A percentile compares a stretch with the other conserved stretches of the same genome.
Conservation (phyloP, 2,329 filamentous ascomycete genomes). For the Colletotrichum graminicola region DNA sequence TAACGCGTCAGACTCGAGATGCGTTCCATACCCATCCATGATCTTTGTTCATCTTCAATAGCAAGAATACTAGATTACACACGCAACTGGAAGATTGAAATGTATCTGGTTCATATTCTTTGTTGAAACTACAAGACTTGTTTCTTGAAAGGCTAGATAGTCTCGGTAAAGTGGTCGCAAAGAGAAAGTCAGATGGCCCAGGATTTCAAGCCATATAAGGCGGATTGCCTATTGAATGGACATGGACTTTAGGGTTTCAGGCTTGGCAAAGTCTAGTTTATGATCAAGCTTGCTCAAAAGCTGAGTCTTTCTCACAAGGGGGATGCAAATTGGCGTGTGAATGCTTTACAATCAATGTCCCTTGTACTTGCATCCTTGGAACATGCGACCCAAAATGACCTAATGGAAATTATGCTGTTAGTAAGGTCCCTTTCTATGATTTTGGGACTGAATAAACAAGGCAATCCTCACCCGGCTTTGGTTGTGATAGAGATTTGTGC, state of each 20-base stretch:
- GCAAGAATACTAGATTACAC: too few species aligned
- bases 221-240: background rate
- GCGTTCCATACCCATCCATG: background rate
- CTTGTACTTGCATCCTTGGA: too few species aligned
- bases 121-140: background rate
- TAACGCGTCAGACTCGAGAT: background rate
- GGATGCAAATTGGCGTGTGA: background rate
- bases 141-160: background rate
- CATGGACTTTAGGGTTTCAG: too few species aligned
- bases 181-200: background rate
- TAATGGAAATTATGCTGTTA: background rate
- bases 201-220: background rate
- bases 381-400: background rate
- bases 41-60: background rate
- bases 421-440: background rate
- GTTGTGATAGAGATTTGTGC: too few species aligned
- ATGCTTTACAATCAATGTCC: background rate
- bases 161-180: background rate
- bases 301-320: background rate
- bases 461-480: too few species aligned
- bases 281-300: background rate
- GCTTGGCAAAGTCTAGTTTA: background rate
- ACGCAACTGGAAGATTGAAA: rapidly evolving
- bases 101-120: too few species aligned
- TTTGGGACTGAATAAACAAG: background rate